phyloP scores from a whole-genome alignment of 306 rosid species.

The Canavalia gladiata region DNA sequence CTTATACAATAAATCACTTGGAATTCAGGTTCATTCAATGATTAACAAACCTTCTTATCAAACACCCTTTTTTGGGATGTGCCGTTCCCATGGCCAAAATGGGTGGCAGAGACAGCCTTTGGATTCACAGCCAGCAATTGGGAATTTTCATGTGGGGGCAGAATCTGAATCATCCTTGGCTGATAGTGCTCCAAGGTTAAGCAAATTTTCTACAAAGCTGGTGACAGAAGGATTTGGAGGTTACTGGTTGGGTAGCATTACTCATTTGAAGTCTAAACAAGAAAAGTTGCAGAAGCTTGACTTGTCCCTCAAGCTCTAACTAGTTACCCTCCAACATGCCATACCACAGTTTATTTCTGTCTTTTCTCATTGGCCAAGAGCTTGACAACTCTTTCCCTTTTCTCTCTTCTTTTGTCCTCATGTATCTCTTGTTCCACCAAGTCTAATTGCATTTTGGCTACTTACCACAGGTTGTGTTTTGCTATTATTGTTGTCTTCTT shows the following conservation, averaged over 20 bases:
- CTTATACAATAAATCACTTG: constrained; percentile 75
- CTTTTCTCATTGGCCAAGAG: constrained; percentile 42
- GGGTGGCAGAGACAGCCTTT: constrained; percentile 60
- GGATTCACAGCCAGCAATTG: constrained; percentile 52
- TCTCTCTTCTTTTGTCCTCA: constrained; percentile 32
- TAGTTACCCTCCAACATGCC: constrained; percentile 23
- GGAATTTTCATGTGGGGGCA: constrained; percentile 50
- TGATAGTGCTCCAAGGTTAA: constrained; percentile 60
- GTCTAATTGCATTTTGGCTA: constrained; percentile 61
- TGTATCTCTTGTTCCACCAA: constrained; percentile 50
- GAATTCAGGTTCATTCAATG: constrained; percentile 84
- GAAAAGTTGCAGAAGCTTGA: constrained; percentile 86
- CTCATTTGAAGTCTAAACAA: constrained; percentile 56
- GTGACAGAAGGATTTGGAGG: constrained; percentile 53
- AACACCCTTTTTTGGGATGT: constrained; percentile 49
- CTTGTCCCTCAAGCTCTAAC: constrained; percentile 91
- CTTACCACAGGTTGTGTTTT: constrained; percentile 41
- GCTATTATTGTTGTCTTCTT: constrained; percentile 37
- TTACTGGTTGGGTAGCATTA: constrained; percentile 45
- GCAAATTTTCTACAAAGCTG: constrained; percentile 53
- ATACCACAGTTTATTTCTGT: constrained; percentile 31
- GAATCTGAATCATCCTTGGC: constrained; percentile 52
- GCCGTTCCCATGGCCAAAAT: constrained; percentile 54
- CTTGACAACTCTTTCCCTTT: constrained; percentile 28
- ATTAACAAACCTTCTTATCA: constrained; percentile 75